Evolutionary conservation across 1,284 basidiomycete genomes (phyloP).

Genomic region (Mycena citricolor): DNA sequence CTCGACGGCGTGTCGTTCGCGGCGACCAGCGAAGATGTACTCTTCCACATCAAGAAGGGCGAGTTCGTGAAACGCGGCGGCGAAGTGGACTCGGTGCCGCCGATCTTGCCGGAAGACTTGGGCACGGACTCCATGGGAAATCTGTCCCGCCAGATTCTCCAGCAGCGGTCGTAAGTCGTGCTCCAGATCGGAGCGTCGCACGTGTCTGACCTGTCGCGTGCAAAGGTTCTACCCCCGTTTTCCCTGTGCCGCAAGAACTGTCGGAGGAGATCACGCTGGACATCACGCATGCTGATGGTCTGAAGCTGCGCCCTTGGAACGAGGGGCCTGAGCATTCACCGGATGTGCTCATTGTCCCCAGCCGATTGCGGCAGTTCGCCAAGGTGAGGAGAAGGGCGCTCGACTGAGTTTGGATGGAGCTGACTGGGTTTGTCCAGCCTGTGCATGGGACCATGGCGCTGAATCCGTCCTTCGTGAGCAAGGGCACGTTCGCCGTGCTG

Average conservation of each 20-base stretch:
- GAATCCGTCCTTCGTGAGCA: conserved; percentile 72
- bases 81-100: conserved; percentile 56
- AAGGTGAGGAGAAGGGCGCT: conserved; percentile 54
- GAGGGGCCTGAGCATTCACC: conserved; percentile 53
- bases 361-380: conserved; percentile 81
- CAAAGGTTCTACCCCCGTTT: conserved; percentile 91
- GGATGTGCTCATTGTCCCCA: conserved; percentile 84
- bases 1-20: conserved; percentile 85
- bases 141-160: conserved; percentile 76
- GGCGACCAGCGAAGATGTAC: conserved; percentile 77
- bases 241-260: conserved; percentile 78
- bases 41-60: conserved; percentile 88
- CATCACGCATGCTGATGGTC: conserved; percentile 66
- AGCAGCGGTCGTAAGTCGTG: conserved; percentile 74
- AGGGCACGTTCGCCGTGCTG: conserved; percentile 54
- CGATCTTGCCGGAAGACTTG: conserved; percentile 42
- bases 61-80: conserved; percentile 75
- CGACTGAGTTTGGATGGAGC: background rate
- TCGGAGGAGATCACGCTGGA: conserved; percentile 85
- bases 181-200: background rate
- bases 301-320: conserved; percentile 46
- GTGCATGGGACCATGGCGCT: conserved; percentile 66
- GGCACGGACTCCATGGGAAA: conserved; percentile 76
- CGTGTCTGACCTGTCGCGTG: background rate
- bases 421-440: conserved; percentile 38